Conservation (phyloP, 163 green algal species). For the Coccomyxa subellipsoidea region DNA sequence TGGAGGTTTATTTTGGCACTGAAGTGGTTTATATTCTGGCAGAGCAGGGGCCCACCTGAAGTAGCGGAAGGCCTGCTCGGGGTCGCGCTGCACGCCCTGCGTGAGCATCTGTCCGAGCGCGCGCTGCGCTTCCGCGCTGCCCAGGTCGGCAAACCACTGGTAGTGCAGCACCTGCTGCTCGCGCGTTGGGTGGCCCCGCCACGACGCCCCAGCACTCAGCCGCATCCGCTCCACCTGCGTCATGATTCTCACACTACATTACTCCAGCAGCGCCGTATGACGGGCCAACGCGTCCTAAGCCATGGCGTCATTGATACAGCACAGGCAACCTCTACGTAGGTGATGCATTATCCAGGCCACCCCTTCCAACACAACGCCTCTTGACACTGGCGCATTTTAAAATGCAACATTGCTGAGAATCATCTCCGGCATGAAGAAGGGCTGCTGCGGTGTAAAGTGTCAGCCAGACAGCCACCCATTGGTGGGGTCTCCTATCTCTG, state of each 20-base stretch:
- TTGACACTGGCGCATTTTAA: too few species aligned
- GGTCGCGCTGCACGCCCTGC: constrained; percentile 52
- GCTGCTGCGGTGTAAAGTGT: too few species aligned
- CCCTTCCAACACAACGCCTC: background rate
- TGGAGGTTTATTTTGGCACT: too few species aligned
- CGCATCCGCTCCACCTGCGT: constrained; percentile 50
- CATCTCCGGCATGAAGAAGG: too few species aligned
- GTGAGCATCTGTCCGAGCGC: constrained; percentile 67
- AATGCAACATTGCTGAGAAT: too few species aligned
- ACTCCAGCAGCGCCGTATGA: constrained; percentile 4
- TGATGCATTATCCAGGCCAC: too few species aligned
- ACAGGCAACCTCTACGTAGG: too few species aligned
- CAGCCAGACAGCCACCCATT: too few species aligned
- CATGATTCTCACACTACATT: background rate
- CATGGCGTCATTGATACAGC: too few species aligned
- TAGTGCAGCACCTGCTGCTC: constrained; percentile 87
- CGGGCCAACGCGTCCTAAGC: too few species aligned
- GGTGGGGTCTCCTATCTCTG: too few species aligned
- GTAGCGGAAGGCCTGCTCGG: constrained; percentile 66
- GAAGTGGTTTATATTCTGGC: background rate
- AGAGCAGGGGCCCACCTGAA: constrained; percentile 28
- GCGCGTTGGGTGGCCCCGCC: constrained; percentile 28
- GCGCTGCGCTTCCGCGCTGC: constrained; percentile 82
- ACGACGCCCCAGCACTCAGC: constrained; percentile 40
- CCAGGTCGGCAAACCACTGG: constrained; percentile 88